phyloP scores from a whole-genome alignment of 306 rosid genomes.

The Luffa acutangula region DNA sequence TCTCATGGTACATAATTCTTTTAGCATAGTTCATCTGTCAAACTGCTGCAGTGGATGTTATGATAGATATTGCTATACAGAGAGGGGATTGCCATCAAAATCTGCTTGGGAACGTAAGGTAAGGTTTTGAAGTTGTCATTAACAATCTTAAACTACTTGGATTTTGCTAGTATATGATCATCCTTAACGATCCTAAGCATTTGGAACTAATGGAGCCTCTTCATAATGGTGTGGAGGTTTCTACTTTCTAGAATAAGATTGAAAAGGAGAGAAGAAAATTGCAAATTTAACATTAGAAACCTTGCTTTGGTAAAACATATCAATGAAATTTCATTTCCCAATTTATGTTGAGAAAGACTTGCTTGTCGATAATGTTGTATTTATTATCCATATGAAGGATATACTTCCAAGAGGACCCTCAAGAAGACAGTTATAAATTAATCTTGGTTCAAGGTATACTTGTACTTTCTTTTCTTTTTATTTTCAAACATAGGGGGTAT shows the following conservation, averaged over 20 bases:
- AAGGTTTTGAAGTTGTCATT: background rate
- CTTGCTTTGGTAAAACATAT: background rate
- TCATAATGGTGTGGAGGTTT: background rate
- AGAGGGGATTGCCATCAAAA: background rate
- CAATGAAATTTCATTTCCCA: background rate
- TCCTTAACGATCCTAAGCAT: background rate
- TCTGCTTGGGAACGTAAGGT: background rate
- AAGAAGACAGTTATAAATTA: background rate
- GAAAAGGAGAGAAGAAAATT: background rate
- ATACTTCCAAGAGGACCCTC: background rate
- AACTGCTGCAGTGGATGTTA: conserved; percentile 16
- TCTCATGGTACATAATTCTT: conserved; percentile 18
- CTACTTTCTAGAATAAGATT: background rate
- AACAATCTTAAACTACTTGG: background rate
- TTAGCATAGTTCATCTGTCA: conserved; percentile 22
- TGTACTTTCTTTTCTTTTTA: background rate
- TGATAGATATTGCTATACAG: conserved; percentile 16
- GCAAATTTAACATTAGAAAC: background rate
- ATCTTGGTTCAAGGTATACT: background rate
- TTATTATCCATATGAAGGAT: background rate
- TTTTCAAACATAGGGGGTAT: background rate
- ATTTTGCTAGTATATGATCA: background rate
- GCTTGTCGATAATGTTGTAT: background rate
- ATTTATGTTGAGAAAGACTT: background rate
- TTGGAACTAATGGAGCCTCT: background rate